Evolutionary conservation across 768 basidiomycete genomes (phyloP).

Genomic region (Termitomyces bulborhizus): DNA sequence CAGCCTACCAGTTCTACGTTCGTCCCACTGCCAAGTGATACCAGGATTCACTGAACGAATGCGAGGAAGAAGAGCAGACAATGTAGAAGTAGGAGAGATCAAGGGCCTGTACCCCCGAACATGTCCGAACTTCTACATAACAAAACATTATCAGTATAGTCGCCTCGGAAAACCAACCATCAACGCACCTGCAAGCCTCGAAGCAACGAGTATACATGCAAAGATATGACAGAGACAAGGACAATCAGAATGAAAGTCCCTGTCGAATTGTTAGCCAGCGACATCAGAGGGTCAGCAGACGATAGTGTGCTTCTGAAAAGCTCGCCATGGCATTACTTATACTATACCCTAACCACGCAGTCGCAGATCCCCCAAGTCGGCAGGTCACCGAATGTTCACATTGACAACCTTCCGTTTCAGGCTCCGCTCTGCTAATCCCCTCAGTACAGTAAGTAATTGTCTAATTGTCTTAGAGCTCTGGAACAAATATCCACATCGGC

Average conservation of each 20-base stretch:
- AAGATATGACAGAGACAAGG: neutral
- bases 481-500: too few species aligned
- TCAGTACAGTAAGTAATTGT: too few species aligned
- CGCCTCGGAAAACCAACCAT: too few species aligned
- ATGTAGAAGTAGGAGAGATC: slow-evolving; percentile 6
- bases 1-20: slow-evolving; percentile 1
- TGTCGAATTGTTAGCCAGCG: neutral
- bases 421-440: too few species aligned
- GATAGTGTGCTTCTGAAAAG: too few species aligned
- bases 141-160: neutral
- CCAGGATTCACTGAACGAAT: slow-evolving; percentile 10
- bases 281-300: neutral
- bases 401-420: too few species aligned
- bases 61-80: slow-evolving; percentile 7
- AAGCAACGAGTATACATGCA: slow-evolving; percentile 1
- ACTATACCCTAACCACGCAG: too few species aligned
- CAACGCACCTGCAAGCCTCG: neutral
- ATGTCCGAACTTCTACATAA: neutral
- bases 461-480: too few species aligned
- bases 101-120: slow-evolving; percentile 10
- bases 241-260: neutral
- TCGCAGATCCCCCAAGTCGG: too few species aligned
- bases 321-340: too few species aligned
- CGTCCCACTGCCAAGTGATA: slow-evolving; percentile 10
- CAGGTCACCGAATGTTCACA: too few species aligned